A percentile compares a stretch with the other conserved stretches of the same genome.
phyloP scores from a whole-genome alignment of 345 rosid species.

The Mercurialis annua region DNA sequence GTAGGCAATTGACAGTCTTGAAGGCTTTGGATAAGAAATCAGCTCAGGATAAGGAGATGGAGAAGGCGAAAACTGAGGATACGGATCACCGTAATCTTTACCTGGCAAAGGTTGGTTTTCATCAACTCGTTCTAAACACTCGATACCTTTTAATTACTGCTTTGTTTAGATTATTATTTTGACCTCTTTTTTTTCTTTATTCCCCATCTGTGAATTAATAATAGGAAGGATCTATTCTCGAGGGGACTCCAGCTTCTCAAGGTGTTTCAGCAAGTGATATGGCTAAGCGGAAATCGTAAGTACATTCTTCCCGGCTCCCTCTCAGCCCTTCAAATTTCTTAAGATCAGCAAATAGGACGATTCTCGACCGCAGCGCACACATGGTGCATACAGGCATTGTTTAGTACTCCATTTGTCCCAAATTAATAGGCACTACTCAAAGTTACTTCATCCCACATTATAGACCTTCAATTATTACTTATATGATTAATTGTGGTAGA shows the following conservation, averaged over 20 bases:
- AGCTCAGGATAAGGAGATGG: conserved; percentile 62
- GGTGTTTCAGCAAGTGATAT: conserved; percentile 83
- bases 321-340: not conserved
- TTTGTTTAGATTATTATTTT: not conserved
- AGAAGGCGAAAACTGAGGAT: conserved; percentile 66
- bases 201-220: conserved; percentile 8
- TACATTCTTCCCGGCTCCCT: not conserved
- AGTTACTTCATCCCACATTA: too few species aligned
- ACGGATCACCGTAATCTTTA: conserved; percentile 76
- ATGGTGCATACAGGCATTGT: not conserved
- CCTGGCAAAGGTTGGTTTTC: conserved; percentile 68
- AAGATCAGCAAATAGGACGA: conserved; percentile 1
- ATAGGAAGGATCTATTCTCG: conserved; percentile 87
- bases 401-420: too few species aligned
- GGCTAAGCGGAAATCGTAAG: conserved; percentile 63
- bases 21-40: conserved; percentile 83
- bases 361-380: not conserved
- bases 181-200: not conserved
- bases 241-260: conserved; percentile 84
- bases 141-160: not conserved
- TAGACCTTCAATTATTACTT: too few species aligned
- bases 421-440: too few species aligned
- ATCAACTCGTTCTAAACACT: not conserved
- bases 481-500: not conserved
- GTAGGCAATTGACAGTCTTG: conserved; percentile 69